Evolutionary conservation across 805 yeast genomes (phyloP), one percentile per base, ranked within the genome.

Genomic region (Pichia paraexigua): DNA sequence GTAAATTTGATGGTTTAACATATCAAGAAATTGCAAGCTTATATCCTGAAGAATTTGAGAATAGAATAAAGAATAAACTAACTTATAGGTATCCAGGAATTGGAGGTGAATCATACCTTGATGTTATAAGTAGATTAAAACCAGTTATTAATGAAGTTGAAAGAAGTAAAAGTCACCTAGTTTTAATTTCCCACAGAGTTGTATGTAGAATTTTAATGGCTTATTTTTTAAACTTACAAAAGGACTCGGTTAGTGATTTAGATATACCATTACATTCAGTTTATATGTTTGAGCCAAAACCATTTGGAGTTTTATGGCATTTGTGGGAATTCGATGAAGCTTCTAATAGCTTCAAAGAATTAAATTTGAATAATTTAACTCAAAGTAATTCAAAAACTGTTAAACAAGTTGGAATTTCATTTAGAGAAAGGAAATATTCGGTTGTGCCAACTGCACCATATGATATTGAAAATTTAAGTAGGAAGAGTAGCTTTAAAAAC

Each of bases 51-150:
- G 98, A 92, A 65, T 92, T 84, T 63, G 79, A 77, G 42, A 78
- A 89, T 18, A 77, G 98, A 53, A 69, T 88, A 58, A 72, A 75
- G 42, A 85, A 89, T 67, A 92, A 92, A 67, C 74, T 92, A 59
- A 74, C 84, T 18, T 92, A 92, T 67, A 74, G 99, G 54, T 92
- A 92, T 63, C 99, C 98, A 1, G 99, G 99, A 5, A 87, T 89
- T 47, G 97, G 98, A 9, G 99, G 99, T 18, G 99, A 92, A 67
- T 87, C 96, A 0, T 92, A 92, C 60, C 70, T 92, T 58, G 98
- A 92, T 68, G 99, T 94, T 13, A 85, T 94, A 62, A 88, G 90
- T 58, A 75, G 99, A 55, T 74, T 92, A 51, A 76, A 95, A 54
- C 95, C 97, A 1, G 79, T 92, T 20, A 92, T 92, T 56, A 89